Evolutionary conservation across 139 green algal species (phyloP), one percentile per base, ranked within the genome.

Genomic region (Chlamydomonas sphaeroides): DNA sequence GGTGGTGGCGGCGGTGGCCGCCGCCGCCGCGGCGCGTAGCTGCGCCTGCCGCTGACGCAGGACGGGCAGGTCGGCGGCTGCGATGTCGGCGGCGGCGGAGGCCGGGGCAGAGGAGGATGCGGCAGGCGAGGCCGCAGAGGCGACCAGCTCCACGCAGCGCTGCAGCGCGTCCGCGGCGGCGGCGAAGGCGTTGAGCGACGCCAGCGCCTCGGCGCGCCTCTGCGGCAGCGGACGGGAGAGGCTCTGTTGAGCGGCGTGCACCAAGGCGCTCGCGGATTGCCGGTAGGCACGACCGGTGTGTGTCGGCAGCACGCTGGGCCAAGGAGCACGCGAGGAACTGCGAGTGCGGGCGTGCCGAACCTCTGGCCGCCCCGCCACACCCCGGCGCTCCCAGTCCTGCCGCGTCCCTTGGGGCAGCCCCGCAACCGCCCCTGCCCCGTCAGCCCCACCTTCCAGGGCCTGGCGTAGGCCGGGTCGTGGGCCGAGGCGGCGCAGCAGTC

Each of bases 181-280:
- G 36, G 26, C 33, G 42, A 73, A 82, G 75, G 53, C 89, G 18
- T 87, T 86, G 2, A 94, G 79, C 5, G 90, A 86, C 23, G 83
- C 61, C 32, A 88, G 90, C 1, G 89, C 89, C 28, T 94, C 91
- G 2, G 91, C 84, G 20, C 91, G 80, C 30, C 91, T 82, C 85
- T 94, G 91, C 26, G 74, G 65, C 5, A n/a, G 62, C n/a, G n/a
- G n/a, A n/a, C n/a, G n/a, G n/a, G n/a, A n/a, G n/a, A n/a, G 53
- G 30, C 53, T 62, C 53, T 62, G 53, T 62, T 62, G 53, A n/a
- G n/a, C n/a, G n/a, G n/a, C n/a, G n/a, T n/a, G n/a, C n/a, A n/a
- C n/a, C n/a, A n/a, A n/a, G n/a, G n/a, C n/a, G n/a, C n/a, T n/a
- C n/a, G n/a, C n/a, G n/a, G n/a, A n/a, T n/a, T n/a, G n/a, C n/a